A percentile compares a stretch with the other conserved stretches of the same genome.
Evolutionary conservation across 306 rosid species (phyloP).

Genomic region (Cucurbita ficifolia): DNA sequence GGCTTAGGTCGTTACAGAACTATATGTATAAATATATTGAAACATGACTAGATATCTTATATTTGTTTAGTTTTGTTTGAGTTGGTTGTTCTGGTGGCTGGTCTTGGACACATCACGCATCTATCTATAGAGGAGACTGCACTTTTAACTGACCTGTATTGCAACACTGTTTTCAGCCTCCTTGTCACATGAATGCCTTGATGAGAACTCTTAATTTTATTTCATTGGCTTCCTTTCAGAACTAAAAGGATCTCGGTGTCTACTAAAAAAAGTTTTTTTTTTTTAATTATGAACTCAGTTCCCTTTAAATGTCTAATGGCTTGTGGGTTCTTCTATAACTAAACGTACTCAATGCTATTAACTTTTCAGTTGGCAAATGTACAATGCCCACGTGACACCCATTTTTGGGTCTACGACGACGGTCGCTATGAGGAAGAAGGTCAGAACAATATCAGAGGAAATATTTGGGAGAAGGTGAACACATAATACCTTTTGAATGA

Average conservation of each 20-base stretch:
- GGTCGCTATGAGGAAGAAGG: conserved; percentile 99
- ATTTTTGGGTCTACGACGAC: conserved; percentile 98
- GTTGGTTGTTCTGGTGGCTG: too few species aligned
- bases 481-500: conserved; percentile 1
- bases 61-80: too few species aligned
- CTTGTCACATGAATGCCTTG: too few species aligned
- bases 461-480: conserved; percentile 93
- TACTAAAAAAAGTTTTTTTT: not conserved
- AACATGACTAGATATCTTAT: too few species aligned
- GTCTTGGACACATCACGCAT: too few species aligned
- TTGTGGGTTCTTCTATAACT: not conserved
- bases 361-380: conserved; percentile 70
- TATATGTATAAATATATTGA: too few species aligned
- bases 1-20: too few species aligned
- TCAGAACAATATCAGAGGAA: conserved; percentile 93
- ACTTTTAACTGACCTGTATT: too few species aligned
- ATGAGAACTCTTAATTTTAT: not conserved
- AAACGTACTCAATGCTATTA: conserved; percentile 11
- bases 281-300: not conserved
- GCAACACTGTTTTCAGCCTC: too few species aligned
- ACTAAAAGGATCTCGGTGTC: not conserved
- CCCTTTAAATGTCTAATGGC: not conserved
- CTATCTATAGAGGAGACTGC: too few species aligned
- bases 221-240: not conserved
- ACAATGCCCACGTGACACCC: conserved; percentile 99